phyloP scores from a whole-genome alignment of 2,329 filamentous ascomycete species.

The Aspergillus novoparasiticus region DNA sequence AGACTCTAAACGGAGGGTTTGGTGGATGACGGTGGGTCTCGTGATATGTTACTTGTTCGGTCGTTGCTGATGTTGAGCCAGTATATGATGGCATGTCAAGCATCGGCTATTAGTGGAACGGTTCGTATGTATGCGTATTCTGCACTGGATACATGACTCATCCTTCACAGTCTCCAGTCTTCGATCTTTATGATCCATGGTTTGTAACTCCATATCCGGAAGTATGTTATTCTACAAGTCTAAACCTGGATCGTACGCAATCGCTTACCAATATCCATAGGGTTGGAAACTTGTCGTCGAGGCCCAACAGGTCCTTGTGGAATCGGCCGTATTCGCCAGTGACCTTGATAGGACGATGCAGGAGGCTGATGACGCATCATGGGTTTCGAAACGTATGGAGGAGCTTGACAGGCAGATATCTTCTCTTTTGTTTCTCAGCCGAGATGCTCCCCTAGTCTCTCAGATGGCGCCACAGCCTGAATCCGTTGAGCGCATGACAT shows the following conservation, averaged over 20 bases:
- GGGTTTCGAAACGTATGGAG: slow-evolving; percentile 22
- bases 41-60: neutral
- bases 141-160: slow-evolving; percentile 1
- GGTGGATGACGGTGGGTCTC: slow-evolving; percentile 33
- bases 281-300: slow-evolving; percentile 28
- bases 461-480: slow-evolving; percentile 9
- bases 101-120: slow-evolving; percentile 54
- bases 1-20: slow-evolving; percentile 28
- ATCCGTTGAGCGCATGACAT: slow-evolving; percentile 23
- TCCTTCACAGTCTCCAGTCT: slow-evolving; percentile 16
- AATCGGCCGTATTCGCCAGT: slow-evolving; percentile 24
- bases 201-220: slow-evolving; percentile 27
- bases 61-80: slow-evolving; percentile 20
- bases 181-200: slow-evolving; percentile 25
- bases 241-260: neutral
- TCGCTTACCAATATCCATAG: slow-evolving; percentile 10
- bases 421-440: slow-evolving; percentile 17
- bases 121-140: slow-evolving; percentile 32
- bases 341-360: slow-evolving; percentile 22
- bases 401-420: slow-evolving; percentile 24
- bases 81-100: slow-evolving; percentile 56
- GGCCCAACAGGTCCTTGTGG: slow-evolving; percentile 27
- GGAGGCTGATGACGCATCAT: slow-evolving; percentile 9
- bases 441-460: slow-evolving; percentile 9
- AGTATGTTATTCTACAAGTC: neutral